These are phyloP conservation scores for Saccharomyces hybrid DNA, from an alignment of 1,139 yeast genomes.

Conservation along the genomic window DNA sequence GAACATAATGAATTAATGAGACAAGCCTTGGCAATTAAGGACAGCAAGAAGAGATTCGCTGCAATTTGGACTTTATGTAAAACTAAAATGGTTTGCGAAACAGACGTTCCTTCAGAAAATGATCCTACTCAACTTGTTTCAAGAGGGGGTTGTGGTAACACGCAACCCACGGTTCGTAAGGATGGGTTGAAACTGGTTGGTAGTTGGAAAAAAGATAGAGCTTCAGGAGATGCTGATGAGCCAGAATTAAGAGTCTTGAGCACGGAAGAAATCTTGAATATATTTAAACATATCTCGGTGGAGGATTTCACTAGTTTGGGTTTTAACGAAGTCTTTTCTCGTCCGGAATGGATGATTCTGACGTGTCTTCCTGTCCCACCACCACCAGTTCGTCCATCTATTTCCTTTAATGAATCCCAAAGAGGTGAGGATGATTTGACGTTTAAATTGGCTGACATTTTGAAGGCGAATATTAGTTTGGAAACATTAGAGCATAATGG, in stretches of 20 bases:
- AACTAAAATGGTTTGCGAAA: conserved; percentile 91
- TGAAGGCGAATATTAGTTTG: conserved; percentile 93
- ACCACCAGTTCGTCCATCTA: conserved; percentile 97
- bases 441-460: conserved; percentile 90
- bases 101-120: conserved; percentile 66
- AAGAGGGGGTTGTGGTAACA: conserved; percentile 97
- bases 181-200: conserved; percentile 96
- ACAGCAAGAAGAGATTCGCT: conserved; percentile 90
- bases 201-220: conserved; percentile 89
- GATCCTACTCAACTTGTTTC: conserved; percentile 46
- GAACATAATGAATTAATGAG: conserved; percentile 83
- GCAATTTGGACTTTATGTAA: conserved; percentile 94
- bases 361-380: conserved; percentile 99
- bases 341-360: conserved; percentile 98
- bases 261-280: conserved; percentile 84
- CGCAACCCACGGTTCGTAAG: conserved; percentile 91
- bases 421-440: conserved; percentile 99
- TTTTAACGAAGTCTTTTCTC: conserved; percentile 88
- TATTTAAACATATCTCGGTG: conserved; percentile 82
- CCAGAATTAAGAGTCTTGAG: conserved; percentile 87
- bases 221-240: conserved; percentile 65
- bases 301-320: conserved; percentile 82
- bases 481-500: conserved; percentile 97
- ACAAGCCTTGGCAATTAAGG: conserved; percentile 81
- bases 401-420: conserved; percentile 95